phyloP scores from a whole-genome alignment of 2,329 filamentous ascomycete genomes.

The Pseudogymnoascus sp. region DNA sequence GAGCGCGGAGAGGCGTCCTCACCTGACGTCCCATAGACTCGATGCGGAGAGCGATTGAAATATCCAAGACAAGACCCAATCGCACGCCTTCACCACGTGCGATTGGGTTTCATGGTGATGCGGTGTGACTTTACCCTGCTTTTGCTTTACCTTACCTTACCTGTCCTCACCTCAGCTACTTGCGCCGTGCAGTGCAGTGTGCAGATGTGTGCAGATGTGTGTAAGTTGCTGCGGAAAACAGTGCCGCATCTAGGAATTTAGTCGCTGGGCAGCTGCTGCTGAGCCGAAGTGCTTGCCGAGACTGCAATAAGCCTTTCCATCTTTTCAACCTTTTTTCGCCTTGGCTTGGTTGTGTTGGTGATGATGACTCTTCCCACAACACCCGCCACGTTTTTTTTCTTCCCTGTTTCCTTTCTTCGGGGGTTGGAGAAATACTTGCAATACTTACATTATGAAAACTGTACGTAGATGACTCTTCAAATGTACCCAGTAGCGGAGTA shows the following conservation, averaged over 20 bases:
- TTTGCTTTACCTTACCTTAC: no score
- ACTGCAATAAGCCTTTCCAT: no score
- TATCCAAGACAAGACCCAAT: not conserved
- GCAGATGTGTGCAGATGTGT: no score
- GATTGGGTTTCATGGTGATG: not conserved
- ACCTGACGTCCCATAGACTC: not conserved
- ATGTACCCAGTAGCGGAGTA: not conserved
- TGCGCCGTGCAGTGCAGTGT: no score
- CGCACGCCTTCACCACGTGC: not conserved
- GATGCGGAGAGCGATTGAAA: not conserved
- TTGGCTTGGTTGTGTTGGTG: not conserved
- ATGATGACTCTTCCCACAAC: not conserved
- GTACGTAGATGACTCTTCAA: not conserved
- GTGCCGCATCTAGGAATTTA: not conserved
- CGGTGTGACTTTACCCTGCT: not conserved
- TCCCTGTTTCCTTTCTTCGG: not conserved
- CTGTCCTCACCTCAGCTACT: no score
- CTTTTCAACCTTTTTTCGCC: not conserved
- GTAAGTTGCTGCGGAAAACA: not conserved
- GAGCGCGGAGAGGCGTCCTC: not conserved
- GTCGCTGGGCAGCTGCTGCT: not conserved
- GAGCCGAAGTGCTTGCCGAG: no score
- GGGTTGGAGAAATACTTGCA: no score
- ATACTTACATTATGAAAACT: no score
- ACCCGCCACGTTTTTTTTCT: not conserved